phyloP scores from a whole-genome alignment of 805 yeast genomes.

The Torulaspora maleeae region DNA sequence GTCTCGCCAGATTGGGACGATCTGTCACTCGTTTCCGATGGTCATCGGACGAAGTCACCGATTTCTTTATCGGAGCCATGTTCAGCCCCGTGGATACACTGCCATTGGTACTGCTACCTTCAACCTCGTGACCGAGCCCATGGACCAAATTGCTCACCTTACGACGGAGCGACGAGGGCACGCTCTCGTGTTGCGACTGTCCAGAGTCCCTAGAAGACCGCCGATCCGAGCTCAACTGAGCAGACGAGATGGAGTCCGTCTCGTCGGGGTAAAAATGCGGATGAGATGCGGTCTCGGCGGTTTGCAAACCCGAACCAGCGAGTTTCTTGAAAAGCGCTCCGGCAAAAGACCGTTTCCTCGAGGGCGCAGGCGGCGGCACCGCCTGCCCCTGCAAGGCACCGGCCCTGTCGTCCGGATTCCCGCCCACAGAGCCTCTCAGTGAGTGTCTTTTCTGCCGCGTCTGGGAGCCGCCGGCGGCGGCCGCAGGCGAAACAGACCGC shows the following conservation, averaged over 20 bases:
- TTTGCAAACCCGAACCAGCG: constrained; percentile 18
- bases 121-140: constrained; percentile 16
- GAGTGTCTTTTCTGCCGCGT: constrained; percentile 1
- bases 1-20: constrained; percentile 7
- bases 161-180: constrained; percentile 15
- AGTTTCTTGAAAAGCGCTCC: constrained; percentile 25
- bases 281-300: not conserved
- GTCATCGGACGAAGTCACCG: constrained; percentile 4
- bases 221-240: constrained; percentile 1
- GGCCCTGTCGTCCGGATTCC: not conserved
- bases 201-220: constrained; percentile 11
- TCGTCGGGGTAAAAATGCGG: not conserved
- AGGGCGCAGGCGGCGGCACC: constrained; percentile 7
- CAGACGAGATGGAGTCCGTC: not conserved
- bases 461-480: too few relatives aligned
- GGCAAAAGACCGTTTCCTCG: constrained; percentile 29
- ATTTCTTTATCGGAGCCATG: constrained; percentile 7
- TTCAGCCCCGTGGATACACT: not conserved
- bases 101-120: not conserved
- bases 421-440: not conserved
- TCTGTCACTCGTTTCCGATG: constrained; percentile 1
- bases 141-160: constrained; percentile 27
- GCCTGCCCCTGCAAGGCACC: not conserved
- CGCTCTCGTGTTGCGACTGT: constrained; percentile 8
- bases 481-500: too few relatives aligned